Percentiles rank a stretch among this genome's conserved stretches.
phyloP scores from a whole-genome alignment of 371 early-diverging fungal genomes.

The Zancudomyces culisetae region DNA sequence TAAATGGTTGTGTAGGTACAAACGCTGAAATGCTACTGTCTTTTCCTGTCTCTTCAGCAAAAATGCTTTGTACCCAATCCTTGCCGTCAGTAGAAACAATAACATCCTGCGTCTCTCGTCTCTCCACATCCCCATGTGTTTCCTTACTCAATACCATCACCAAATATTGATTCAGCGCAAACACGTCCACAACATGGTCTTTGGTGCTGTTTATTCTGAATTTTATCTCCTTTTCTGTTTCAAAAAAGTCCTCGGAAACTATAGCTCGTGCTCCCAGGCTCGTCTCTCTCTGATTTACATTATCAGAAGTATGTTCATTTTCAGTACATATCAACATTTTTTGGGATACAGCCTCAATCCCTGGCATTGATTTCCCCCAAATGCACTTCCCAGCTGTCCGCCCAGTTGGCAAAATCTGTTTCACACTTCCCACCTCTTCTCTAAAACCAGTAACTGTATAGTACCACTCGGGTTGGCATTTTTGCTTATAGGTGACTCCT shows the following conservation, averaged over 20 bases:
- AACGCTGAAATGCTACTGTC: slow-evolving; percentile 21
- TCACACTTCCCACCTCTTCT: slow-evolving; percentile 6
- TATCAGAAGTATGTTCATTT: too few relatives aligned
- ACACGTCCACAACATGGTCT: slow-evolving; percentile 16
- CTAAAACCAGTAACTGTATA: slow-evolving; percentile 17
- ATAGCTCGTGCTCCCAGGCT: slow-evolving; percentile 8
- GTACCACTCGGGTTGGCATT: slow-evolving; percentile 17
- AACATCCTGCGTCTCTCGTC: too few relatives aligned
- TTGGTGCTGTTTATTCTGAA: slow-evolving; percentile 21
- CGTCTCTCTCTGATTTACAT: background rate
- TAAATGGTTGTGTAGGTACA: slow-evolving; percentile 16
- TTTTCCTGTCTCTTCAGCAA: slow-evolving; percentile 24
- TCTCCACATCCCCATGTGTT: slow-evolving; percentile 18
- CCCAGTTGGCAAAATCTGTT: slow-evolving; percentile 8
- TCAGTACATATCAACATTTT: slow-evolving; percentile 24
- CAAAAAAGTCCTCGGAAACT: slow-evolving; percentile 24
- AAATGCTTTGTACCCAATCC: too few relatives aligned
- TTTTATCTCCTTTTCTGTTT: slow-evolving; percentile 8
- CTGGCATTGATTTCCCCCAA: slow-evolving; percentile 20
- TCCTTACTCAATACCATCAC: slow-evolving; percentile 20
- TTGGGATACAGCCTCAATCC: slow-evolving; percentile 20
- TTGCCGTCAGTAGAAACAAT: slow-evolving; percentile 23
- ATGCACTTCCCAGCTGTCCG: slow-evolving; percentile 15
- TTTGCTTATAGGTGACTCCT: slow-evolving; percentile 14
- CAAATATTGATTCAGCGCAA: slow-evolving; percentile 15